A percentile compares a stretch with the other conserved stretches of the same genome.
Conservation (phyloP, 1,284 basidiomycete genomes). For the Hemileia vastatrix region DNA sequence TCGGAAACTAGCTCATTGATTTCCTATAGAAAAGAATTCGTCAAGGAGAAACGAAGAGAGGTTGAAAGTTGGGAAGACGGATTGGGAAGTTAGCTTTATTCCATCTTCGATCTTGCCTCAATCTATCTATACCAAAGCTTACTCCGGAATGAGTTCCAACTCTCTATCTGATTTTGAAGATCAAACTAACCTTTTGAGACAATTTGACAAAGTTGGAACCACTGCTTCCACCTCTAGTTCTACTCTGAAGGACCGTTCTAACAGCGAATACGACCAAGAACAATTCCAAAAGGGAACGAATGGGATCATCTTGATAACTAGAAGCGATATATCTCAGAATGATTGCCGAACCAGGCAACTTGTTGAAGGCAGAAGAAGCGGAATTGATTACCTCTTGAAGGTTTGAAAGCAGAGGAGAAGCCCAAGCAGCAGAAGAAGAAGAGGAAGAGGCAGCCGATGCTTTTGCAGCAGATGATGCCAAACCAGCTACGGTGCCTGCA, state of each 20-base stretch:
- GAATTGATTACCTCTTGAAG: background rate
- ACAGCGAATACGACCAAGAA: slow-evolving; percentile 40
- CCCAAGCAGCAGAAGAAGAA: background rate
- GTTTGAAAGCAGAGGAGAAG: background rate
- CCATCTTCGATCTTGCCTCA: too few species aligned
- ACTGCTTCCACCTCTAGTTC: slow-evolving; percentile 33
- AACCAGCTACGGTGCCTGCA: background rate
- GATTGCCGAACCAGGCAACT: slow-evolving; percentile 39
- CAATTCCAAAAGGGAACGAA: slow-evolving; percentile 41
- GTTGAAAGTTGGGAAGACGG: too few species aligned
- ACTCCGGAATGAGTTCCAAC: too few species aligned
- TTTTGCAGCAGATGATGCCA: background rate
- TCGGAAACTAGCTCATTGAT: slow-evolving; percentile 42
- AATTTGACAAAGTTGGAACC: slow-evolving; percentile 41
- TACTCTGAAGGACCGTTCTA: slow-evolving; percentile 39
- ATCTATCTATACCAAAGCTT: too few species aligned
- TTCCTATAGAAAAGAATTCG: slow-evolving; percentile 24
- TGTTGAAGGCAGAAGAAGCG: slow-evolving; percentile 24
- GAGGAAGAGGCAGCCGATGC: background rate
- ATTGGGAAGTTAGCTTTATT: too few species aligned
- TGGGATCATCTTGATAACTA: slow-evolving; percentile 42
- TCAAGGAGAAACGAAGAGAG: too few species aligned
- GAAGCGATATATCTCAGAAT: slow-evolving; percentile 38
- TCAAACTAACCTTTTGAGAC: slow-evolving; percentile 24
- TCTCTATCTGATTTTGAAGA: background rate